Conservation (phyloP, 257 asterid species). For the Gentiana dahurica region DNA sequence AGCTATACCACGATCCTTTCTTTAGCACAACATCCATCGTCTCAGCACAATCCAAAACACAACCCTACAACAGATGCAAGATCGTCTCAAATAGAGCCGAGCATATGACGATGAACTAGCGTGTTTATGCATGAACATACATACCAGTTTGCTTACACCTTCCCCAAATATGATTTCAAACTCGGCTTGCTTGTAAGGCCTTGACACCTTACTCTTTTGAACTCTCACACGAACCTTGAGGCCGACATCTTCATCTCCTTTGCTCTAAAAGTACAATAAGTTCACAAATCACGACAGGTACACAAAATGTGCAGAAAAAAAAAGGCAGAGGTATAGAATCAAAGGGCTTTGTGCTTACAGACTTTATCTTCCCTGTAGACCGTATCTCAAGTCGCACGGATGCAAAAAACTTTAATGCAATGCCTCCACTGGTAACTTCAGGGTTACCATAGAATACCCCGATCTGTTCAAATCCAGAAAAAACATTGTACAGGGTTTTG, state of each 20-base stretch:
- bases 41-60: conserved; percentile 93
- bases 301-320: conserved; percentile 3
- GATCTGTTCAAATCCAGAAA: conserved; percentile 43
- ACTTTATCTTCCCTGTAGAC: conserved; percentile 89
- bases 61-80: conserved; percentile 39
- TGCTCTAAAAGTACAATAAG: conserved; percentile 33
- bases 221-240: conserved; percentile 96
- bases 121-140: conserved; percentile 12
- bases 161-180: conserved; percentile 95
- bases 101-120: background rate
- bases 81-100: conserved; percentile 12
- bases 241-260: conserved; percentile 95
- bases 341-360: conserved; percentile 45
- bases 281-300: background rate
- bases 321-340: conserved; percentile 2
- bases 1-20: conserved; percentile 98
- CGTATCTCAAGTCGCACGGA: conserved; percentile 99
- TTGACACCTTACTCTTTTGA: conserved; percentile 98
- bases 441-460: conserved; percentile 98
- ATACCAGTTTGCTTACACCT: conserved; percentile 92
- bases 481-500: conserved; percentile 9
- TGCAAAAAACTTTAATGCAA: conserved; percentile 95
- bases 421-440: conserved; percentile 98
- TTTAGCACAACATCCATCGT: conserved; percentile 58
- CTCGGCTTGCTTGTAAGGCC: conserved; percentile 99